Conservation (phyloP, 208 protist genomes). For the Porcisia hertigi region DNA sequence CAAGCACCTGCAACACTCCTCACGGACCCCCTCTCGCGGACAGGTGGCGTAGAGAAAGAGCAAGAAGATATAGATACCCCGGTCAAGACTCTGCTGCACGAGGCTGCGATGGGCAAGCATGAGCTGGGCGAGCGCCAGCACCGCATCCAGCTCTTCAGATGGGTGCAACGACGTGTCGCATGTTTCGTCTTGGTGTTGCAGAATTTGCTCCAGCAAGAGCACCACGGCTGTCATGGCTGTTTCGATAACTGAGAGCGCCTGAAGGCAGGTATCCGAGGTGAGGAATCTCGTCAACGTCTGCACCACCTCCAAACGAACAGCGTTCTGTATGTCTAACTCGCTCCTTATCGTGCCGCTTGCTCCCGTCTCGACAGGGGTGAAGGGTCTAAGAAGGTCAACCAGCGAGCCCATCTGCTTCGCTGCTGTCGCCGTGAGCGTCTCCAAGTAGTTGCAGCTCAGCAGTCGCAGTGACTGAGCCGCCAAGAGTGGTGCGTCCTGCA, state of each 20-base stretch:
- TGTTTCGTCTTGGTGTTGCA: constrained; percentile 4
- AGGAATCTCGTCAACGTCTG: constrained; percentile 31
- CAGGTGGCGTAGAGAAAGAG: constrained; percentile 66
- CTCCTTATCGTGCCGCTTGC: neutral
- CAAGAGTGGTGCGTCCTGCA: constrained; percentile 5
- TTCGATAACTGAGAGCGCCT: constrained; percentile 25
- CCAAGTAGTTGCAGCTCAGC: constrained; percentile 21
- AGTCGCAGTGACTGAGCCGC: constrained; percentile 19
- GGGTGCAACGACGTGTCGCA: neutral
- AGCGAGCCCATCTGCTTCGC: constrained; percentile 26
- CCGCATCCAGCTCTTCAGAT: constrained; percentile 11
- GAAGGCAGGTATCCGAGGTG: constrained; percentile 28
- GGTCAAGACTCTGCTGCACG: constrained; percentile 72
- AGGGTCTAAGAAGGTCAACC: constrained; percentile 2
- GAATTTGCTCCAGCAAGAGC: constrained; percentile 20
- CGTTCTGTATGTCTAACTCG: neutral
- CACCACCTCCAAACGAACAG: constrained; percentile 33
- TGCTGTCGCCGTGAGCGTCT: constrained; percentile 7
- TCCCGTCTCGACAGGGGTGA: neutral
- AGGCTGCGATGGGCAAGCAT: constrained; percentile 50
- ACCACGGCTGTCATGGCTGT: constrained; percentile 29
- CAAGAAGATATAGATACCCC: constrained; percentile 77
- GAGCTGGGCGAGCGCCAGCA: constrained; percentile 25
- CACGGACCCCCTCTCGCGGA: constrained; percentile 37
- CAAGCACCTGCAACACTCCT: constrained; percentile 54